Evolutionary conservation across 257 asterid genomes (phyloP), one percentile per base, ranked within the genome.

Genomic region (Solanum neorickii): DNA sequence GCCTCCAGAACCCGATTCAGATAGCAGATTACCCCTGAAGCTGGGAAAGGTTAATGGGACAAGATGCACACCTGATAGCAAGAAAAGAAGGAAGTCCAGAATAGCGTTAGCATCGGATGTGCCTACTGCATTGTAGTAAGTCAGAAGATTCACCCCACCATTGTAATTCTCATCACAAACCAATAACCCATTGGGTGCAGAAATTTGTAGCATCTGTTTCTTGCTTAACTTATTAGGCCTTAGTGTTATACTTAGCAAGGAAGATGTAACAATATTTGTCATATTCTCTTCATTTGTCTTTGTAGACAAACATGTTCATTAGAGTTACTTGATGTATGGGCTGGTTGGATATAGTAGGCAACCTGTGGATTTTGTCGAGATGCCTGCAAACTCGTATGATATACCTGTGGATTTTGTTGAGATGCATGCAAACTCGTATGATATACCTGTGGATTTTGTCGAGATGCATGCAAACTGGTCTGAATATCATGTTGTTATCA

Each of bases 21-120:
- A 78, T 21, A 86, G 85, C 89, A 90, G 92, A 89, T 87, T 90
- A 84, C 87, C 96, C 1, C 39, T 86, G 33, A 89, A 76, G 83
- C 39, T 88, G 15, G 92, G 96, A 46, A 95, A 92, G 85, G 84
- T 93, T 31, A 82, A 82, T 62, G 86, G 88, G 12, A 46, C 86
- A 9, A 88, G 91, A 88, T 88, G 92, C 86, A 94, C 96, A 60
- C 98, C 98, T 68, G 95, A 94, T 46, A 93, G 94, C 83, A 96
- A 95, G 90, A 96, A 92, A 91, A 93, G 98, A 82, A 91, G 98
- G 68, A 95, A 95, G 75, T 92, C 95, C 31, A 91, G 89, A 73
- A 16, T 91, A 78, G 88, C 91, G 23, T 89, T 89, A 82, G 92
- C 98, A 13, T 25, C 92, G 77, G 94, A 94, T 89, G 56, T 92